Conservation (phyloP, 2,329 filamentous ascomycete genomes). For the Hymenotorrendiella dingleyae region DNA sequence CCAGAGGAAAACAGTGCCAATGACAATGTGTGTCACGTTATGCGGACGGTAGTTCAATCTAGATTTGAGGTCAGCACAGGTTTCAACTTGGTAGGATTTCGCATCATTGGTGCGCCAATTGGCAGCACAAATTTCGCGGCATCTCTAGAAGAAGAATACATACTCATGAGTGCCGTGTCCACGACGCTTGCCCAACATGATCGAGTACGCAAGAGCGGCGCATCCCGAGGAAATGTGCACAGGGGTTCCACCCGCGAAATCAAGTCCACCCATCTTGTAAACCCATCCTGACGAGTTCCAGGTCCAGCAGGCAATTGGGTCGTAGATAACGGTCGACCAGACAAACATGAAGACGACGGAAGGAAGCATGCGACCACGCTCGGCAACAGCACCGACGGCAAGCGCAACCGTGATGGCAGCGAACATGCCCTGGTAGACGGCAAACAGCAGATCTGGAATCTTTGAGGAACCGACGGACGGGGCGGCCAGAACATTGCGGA, state of each 20-base stretch:
- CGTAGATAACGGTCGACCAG: slow-evolving; percentile 86
- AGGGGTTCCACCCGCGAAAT: slow-evolving; percentile 85
- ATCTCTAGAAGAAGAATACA: slow-evolving; percentile 2
- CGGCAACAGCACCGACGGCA: slow-evolving; percentile 77
- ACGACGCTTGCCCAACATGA: slow-evolving; percentile 69
- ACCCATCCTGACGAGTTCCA: slow-evolving; percentile 85
- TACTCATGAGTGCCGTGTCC: slow-evolving; percentile 54
- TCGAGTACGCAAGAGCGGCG: slow-evolving; percentile 81
- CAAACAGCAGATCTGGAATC: slow-evolving; percentile 79
- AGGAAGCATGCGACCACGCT: slow-evolving; percentile 81
- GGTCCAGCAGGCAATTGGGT: slow-evolving; percentile 91
- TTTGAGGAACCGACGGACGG: slow-evolving; percentile 68
- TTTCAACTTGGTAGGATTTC: neutral
- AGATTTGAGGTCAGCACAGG: slow-evolving; percentile 1
- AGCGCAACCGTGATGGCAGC: slow-evolving; percentile 80
- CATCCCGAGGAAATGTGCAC: slow-evolving; percentile 82
- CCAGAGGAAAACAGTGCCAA: slow-evolving; percentile 91
- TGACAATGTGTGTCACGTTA: slow-evolving; percentile 87
- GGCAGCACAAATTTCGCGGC: too few relatives aligned
- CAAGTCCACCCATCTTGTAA: slow-evolving; percentile 70
- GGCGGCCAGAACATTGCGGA: slow-evolving; percentile 66
- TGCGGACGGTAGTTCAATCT: slow-evolving; percentile 85
- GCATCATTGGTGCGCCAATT: too few relatives aligned
- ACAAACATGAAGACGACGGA: slow-evolving; percentile 90
- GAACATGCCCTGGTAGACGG: slow-evolving; percentile 85